phyloP scores from a whole-genome alignment of 805 yeast genomes.

The Metschnikowia drakensbergensis region DNA sequence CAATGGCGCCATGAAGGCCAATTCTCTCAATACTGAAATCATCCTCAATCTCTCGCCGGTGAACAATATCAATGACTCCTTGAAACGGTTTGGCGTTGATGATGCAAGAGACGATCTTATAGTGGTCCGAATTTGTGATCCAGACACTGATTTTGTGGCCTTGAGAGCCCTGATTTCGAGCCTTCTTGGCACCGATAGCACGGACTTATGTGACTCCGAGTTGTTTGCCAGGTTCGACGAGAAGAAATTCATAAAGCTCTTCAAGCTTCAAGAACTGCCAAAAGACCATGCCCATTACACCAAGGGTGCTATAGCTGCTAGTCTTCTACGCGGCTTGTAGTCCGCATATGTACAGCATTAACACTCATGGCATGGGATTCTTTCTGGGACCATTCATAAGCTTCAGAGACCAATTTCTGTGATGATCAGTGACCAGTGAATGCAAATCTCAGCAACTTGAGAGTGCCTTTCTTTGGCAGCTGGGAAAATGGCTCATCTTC shows the following conservation, averaged over 20 bases:
- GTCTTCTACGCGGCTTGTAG: slow-evolving; percentile 17
- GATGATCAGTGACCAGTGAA: slow-evolving; percentile 9
- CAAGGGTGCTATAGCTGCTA: slow-evolving; percentile 15
- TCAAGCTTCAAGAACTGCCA: slow-evolving; percentile 29
- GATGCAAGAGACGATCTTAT: slow-evolving; percentile 44
- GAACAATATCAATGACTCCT: slow-evolving; percentile 67
- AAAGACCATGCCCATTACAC: slow-evolving; percentile 11
- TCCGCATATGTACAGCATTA: no score
- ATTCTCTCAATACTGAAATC: slow-evolving; percentile 66
- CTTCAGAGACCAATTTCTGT: no score
- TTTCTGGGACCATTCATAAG: no score
- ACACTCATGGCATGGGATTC: no score
- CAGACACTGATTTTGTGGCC: slow-evolving; percentile 15
- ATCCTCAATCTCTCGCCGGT: slow-evolving; percentile 66
- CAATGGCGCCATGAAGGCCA: slow-evolving; percentile 53
- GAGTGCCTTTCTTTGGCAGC: background rate
- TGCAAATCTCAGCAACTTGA: slow-evolving; percentile 18
- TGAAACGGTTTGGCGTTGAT: slow-evolving; percentile 67
- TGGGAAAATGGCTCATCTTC: slow-evolving; percentile 7
- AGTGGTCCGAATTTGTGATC: slow-evolving; percentile 46
- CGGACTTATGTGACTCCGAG: slow-evolving; percentile 23
- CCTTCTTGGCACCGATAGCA: slow-evolving; percentile 13
- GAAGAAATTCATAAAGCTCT: slow-evolving; percentile 32
- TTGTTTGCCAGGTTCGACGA: slow-evolving; percentile 23
- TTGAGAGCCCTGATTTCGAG: slow-evolving; percentile 26